Evolutionary conservation across 1,284 basidiomycete species (phyloP), one percentile per base, ranked within the genome.

Genomic region (Caloboletus inedulis): DNA sequence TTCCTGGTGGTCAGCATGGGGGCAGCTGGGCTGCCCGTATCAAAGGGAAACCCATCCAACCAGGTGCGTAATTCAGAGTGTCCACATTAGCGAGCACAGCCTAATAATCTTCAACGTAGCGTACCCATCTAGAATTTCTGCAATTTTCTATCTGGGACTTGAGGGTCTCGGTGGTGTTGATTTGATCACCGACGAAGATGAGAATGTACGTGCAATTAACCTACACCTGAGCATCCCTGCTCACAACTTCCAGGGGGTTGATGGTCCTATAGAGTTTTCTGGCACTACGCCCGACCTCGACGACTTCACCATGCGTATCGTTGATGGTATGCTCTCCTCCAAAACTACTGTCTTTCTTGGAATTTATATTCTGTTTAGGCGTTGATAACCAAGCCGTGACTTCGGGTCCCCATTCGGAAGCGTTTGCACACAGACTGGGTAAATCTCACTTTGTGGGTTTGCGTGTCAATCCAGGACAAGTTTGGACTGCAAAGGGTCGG

Each of bases 1-100:
- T 91, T 31, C 77, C 85, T 13, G 87, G 85, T 31, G 91, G 90
- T 14, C 77, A 80, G 23, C 80, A 87, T 65, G 91, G 92, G 7
- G 91, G 91, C 16, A 91, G 87, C 68, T 98, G 94, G 94, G 92
- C 87, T 60, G 89, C 86, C 6, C 82, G 95, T 47, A 80, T 98
- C 55, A 88, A 86, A 62, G 94, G 94, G 18, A 80, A 85, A 63
- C 89, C 92, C 18, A 75, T 97, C 21, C 75, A 89, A 55, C 66
- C 74, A 55, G 72, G 90, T 91, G 55, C 54, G 79, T 68, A 27
- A 40, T 43, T 51, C n/a, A 19, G n/a, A 18, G 12, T 34, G 36
- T 5, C 30, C 19, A 21, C 47, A 34, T 34, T 8, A 21, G 13
- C 30, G 21, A 27, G 43, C 13, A 41, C 37, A 43, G 42, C 39